These are phyloP conservation scores for Suillus bovinus DNA, from an alignment of 768 basidiomycete genomes.

Conservation along the genomic window DNA sequence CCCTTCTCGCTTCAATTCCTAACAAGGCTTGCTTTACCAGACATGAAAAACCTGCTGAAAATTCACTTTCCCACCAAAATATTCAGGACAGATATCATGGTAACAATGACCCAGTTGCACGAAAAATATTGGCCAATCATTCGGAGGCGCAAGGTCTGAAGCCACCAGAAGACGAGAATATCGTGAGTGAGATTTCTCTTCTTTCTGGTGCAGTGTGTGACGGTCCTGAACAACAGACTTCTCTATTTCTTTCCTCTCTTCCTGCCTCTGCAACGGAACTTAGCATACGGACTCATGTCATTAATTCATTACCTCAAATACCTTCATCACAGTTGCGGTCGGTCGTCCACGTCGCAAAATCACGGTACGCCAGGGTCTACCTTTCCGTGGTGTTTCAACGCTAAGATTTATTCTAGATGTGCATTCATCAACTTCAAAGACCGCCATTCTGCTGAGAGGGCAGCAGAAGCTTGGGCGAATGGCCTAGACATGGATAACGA, in stretches of 20 bases:
- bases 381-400: neutral
- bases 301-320: constrained; percentile 64
- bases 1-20: constrained; percentile 8
- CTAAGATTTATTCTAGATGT: constrained; percentile 52
- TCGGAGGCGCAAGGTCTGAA: constrained; percentile 82
- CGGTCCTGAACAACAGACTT: constrained; percentile 51
- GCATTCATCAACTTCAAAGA: constrained; percentile 95
- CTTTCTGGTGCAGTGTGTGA: constrained; percentile 9
- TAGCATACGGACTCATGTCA: constrained; percentile 69
- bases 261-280: constrained; percentile 70
- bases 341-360: constrained; percentile 82
- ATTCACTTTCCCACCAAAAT: constrained; percentile 87
- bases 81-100: constrained; percentile 95
- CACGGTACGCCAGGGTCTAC: constrained; percentile 48
- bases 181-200: constrained; percentile 55
- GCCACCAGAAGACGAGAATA: constrained; percentile 83
- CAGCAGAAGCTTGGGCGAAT: constrained; percentile 87
- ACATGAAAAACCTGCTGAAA: constrained; percentile 86
- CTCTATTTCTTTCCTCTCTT: constrained; percentile 81
- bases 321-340: constrained; percentile 74
- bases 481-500: constrained; percentile 86
- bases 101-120: constrained; percentile 89
- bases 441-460: constrained; percentile 79
- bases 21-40: constrained; percentile 36
- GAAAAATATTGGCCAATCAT: constrained; percentile 79